Conservation (phyloP, 441 rosid genomes). For the Omphalea diandra region DNA sequence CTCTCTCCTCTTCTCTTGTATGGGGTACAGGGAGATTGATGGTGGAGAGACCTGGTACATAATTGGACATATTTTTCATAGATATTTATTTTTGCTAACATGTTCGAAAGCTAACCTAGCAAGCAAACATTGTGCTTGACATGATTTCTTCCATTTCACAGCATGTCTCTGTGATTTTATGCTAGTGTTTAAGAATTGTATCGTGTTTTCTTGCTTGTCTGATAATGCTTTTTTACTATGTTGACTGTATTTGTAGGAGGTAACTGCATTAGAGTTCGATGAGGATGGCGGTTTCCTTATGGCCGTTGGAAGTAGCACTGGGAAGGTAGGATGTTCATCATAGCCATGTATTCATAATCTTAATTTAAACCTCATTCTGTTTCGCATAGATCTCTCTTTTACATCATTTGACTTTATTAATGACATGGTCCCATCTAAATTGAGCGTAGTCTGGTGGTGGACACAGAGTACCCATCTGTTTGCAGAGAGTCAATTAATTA, state of each 20-base stretch:
- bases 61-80: neutral
- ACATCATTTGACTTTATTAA: conserved; percentile 1
- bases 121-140: neutral
- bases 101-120: neutral
- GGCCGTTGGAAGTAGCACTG: conserved; percentile 87
- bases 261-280: conserved; percentile 83
- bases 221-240: conserved; percentile 20
- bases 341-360: neutral
- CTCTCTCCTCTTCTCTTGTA: neutral
- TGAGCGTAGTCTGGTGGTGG: neutral
- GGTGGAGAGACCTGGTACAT: neutral
- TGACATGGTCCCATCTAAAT: neutral
- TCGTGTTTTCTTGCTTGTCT: too few species aligned
- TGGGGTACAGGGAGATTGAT: neutral
- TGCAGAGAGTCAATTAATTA: neutral
- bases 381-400: neutral
- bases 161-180: too few species aligned
- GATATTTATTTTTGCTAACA: neutral
- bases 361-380: conserved; percentile 1
- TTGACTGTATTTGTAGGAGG: conserved; percentile 54
- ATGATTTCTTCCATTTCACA: too few species aligned
- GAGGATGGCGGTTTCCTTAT: conserved; percentile 63
- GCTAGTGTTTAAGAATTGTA: too few species aligned
- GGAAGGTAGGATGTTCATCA: conserved; percentile 59
- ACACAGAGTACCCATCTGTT: neutral